Evolutionary conservation across 129 eudicot genomes (phyloP).

Genomic region (Pulicaria dysenterica): DNA sequence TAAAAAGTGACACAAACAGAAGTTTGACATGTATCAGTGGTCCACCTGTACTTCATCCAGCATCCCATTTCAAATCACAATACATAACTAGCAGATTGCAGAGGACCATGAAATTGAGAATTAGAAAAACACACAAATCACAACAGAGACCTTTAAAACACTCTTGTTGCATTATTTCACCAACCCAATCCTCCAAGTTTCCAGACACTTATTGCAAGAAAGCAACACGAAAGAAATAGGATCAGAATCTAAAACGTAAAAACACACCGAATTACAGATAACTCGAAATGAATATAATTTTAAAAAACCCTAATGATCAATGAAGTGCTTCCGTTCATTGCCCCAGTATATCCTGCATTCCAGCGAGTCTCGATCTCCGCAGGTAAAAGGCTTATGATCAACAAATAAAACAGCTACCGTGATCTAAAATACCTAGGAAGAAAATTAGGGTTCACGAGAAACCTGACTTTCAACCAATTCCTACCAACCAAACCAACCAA

Average conservation of each 20-base stretch:
- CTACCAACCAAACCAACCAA: conserved; percentile 17
- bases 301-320: conserved; percentile 11
- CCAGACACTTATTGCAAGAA: neutral
- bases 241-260: neutral
- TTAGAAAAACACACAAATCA: neutral
- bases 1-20: too few species aligned
- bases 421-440: conserved; percentile 25
- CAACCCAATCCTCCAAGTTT: neutral
- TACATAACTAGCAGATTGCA: neutral
- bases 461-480: conserved; percentile 8
- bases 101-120: neutral
- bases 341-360: neutral
- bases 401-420: neutral
- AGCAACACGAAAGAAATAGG: neutral
- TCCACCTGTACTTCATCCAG: too few species aligned
- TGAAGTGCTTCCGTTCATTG: conserved; percentile 10
- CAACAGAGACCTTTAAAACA: neutral
- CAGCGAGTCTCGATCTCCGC: too few species aligned
- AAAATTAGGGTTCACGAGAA: conserved; percentile 1
- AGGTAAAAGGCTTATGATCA: neutral
- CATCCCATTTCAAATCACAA: neutral
- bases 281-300: neutral
- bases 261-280: neutral
- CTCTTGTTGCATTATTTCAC: conserved; percentile 8
- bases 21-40: too few species aligned